These are phyloP conservation scores for Backusella tuberculispora DNA, from an alignment of 192 early-diverging fungal species.

Conservation along the genomic window DNA sequence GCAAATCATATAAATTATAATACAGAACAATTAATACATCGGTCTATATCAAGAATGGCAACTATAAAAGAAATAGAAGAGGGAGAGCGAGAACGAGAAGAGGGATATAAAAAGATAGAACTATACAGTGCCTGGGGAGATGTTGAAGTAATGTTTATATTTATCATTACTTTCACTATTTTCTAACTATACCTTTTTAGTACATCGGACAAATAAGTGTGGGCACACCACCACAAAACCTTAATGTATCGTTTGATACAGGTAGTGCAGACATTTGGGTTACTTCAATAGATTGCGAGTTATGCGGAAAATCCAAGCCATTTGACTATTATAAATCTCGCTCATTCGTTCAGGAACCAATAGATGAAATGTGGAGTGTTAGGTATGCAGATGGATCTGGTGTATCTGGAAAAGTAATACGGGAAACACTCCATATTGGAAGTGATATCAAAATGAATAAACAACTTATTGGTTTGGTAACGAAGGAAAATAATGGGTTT, in stretches of 20 bases:
- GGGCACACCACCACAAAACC: slow-evolving; percentile 70
- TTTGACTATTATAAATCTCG: slow-evolving; percentile 37
- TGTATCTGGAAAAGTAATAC: slow-evolving; percentile 37
- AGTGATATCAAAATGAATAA: slow-evolving; percentile 53
- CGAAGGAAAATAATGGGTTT: slow-evolving; percentile 58
- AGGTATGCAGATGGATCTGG: slow-evolving; percentile 52
- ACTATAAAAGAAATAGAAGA: background rate
- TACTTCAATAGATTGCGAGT: slow-evolving; percentile 40
- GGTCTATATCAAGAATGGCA: background rate
- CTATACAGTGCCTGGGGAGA: slow-evolving; percentile 29
- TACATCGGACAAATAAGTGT: slow-evolving; percentile 60
- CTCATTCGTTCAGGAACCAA: slow-evolving; percentile 18
- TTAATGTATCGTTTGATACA: slow-evolving; percentile 73
- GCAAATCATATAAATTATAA: background rate
- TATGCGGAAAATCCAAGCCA: slow-evolving; percentile 27
- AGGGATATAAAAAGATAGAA: background rate
- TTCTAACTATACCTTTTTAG: slow-evolving; percentile 25
- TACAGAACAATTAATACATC: background rate
- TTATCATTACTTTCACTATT: background rate
- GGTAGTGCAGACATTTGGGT: slow-evolving; percentile 75
- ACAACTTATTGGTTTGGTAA: slow-evolving; percentile 64
- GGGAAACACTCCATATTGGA: slow-evolving; percentile 60
- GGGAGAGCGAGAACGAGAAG: background rate
- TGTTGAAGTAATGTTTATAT: slow-evolving; percentile 29
- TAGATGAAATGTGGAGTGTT: slow-evolving; percentile 41